Base-by-base conservation (phyloP, 306 rosid genomes). In the Benincasa hispida region DNA sequence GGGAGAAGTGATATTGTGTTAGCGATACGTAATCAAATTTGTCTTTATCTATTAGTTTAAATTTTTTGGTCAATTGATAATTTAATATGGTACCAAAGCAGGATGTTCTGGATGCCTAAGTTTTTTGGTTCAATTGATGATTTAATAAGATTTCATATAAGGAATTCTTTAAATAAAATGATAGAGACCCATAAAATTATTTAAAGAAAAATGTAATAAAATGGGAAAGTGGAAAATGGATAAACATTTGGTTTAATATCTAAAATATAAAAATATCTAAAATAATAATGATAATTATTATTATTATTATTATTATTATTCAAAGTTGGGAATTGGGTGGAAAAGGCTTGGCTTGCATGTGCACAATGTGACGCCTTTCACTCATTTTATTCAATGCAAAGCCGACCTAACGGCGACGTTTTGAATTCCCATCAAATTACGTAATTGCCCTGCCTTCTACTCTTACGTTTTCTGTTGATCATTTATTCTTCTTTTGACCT, bases 161-260 rank as follows among this genome's bases (percentile, higher is more conserved):
- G 22, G 56, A 45, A 42, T 35, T 24, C n/a, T 24, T n/a, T 69
- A 22, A 68, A 39, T 68, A 22, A n/a, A 68, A 68, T 13, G 74
- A 68, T 42, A 68, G 28, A 24, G 74, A 68, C 55, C 34, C 54
- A 45, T 11, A 69, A 42, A 59, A 11, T 58, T 9, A 58, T 24
- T 34, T 6, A 59, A 66, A 5, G 17, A 5, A 6, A 50, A 50
- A 68, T 68, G 75, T 39, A 66, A 69, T 42, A 42, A 69, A 69
- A 69, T 69, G 13, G n/a, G 45, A 39, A 66, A 66, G 73, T 19
- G 30, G 21, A 30, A 61, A 39, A 37, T 66, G 32, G 75, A 69
- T 69, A 45, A 69, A 69, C 10, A 45, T 69, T 69, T 42, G 75
- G 37, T 18, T 69, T 41, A 69, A 45, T 45, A 69, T 69, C 75